Evolutionary conservation across 148 eudicot genomes (phyloP).

Genomic region (Amaranthus cruentus): DNA sequence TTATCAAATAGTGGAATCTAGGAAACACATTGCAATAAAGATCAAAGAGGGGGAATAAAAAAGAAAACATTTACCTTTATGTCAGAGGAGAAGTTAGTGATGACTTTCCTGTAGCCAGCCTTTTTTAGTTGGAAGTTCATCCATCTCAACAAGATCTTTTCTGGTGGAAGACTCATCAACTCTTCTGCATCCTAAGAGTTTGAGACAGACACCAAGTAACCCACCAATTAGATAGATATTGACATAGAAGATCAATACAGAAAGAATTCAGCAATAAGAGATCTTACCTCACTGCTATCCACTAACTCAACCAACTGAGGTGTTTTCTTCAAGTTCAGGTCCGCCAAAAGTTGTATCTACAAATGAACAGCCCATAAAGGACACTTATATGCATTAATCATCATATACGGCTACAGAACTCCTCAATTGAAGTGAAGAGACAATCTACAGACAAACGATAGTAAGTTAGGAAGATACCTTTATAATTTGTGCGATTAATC

Average conservation of each 20-base stretch:
- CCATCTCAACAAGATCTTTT: constrained; percentile 92
- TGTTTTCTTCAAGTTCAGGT: constrained; percentile 93
- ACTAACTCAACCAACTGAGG: constrained; percentile 95
- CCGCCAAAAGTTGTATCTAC: constrained; percentile 96
- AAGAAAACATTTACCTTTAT: constrained; percentile 56
- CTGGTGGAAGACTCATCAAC: constrained; percentile 92
- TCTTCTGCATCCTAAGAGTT: constrained; percentile 82
- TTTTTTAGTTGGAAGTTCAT: constrained; percentile 92
- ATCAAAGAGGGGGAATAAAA: not conserved
- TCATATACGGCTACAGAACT: not conserved
- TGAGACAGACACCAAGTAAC: not conserved
- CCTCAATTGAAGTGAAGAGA: constrained; percentile 7
- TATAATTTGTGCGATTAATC: constrained; percentile 92
- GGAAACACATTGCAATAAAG: not conserved
- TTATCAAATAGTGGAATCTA: no score
- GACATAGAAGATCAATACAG: not conserved
- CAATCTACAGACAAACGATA: not conserved
- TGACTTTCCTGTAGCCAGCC: constrained; percentile 56
- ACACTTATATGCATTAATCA: not conserved
- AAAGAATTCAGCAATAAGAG: constrained; percentile 12
- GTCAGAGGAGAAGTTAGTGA: constrained; percentile 91
- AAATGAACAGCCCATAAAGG: constrained; percentile 3
- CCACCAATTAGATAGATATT: constrained; percentile 1
- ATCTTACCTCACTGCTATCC: constrained; percentile 73
- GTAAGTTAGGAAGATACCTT: constrained; percentile 49